Evolutionary conservation across 768 basidiomycete genomes (phyloP).

Genomic region (Amanita jacksonii): DNA sequence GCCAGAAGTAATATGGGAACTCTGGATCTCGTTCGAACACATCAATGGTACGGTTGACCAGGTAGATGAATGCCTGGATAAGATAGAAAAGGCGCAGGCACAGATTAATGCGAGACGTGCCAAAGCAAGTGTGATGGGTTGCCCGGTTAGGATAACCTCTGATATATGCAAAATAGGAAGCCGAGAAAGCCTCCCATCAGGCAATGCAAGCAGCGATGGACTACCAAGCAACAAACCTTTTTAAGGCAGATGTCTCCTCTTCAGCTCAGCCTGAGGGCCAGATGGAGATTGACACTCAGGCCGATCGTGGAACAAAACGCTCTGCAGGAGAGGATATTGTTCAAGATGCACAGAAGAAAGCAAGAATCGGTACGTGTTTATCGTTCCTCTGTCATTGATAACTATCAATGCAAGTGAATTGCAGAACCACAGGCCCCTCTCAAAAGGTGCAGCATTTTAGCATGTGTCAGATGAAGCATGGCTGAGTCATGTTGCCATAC

Average conservation of each 20-base stretch:
- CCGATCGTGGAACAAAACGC: constrained; percentile 45
- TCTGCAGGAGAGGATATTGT: constrained; percentile 45
- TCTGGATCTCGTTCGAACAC: constrained; percentile 84
- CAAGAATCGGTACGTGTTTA: constrained; percentile 41
- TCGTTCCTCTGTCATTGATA: constrained; percentile 1
- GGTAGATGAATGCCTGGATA: constrained; percentile 51
- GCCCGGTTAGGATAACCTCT: not conserved
- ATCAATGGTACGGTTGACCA: constrained; percentile 65
- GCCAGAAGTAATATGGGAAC: constrained; percentile 92
- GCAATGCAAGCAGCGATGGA: constrained; percentile 37
- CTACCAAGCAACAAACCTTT: constrained; percentile 26
- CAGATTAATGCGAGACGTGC: constrained; percentile 54
- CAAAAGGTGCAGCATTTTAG: constrained; percentile 41
- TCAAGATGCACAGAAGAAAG: constrained; percentile 44
- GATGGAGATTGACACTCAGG: constrained; percentile 34
- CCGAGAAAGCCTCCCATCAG: constrained; percentile 46
- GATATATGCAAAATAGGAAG: constrained; percentile 34
- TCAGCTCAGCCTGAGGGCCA: constrained; percentile 11
- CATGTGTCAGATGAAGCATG: not conserved
- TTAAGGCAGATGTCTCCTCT: constrained; percentile 20
- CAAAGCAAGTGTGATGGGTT: constrained; percentile 36
- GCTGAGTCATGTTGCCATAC: constrained; percentile 3
- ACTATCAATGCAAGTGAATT: not conserved
- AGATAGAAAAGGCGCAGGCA: constrained; percentile 53
- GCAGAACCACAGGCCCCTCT: constrained; percentile 35